Evolutionary conservation across 2,329 filamentous ascomycete genomes (phyloP).

Genomic region (Metarhizium guizhouense): DNA sequence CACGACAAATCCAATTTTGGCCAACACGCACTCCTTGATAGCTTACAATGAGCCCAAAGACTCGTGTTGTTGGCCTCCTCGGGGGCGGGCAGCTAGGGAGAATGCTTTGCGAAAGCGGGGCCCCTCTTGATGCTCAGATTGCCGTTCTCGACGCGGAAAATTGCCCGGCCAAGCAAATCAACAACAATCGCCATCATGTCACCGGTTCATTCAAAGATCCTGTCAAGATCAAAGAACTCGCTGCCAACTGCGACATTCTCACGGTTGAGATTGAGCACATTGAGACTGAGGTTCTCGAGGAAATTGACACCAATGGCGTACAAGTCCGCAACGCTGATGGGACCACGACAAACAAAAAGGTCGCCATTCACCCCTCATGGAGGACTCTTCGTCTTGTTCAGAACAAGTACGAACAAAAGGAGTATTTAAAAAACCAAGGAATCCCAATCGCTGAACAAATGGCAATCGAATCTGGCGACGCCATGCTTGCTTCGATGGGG

Average conservation of each 20-base stretch:
- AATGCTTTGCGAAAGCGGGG: slow-evolving; percentile 87
- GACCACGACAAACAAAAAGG: slow-evolving; percentile 28
- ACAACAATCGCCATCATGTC: slow-evolving; percentile 64
- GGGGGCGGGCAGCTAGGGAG: slow-evolving; percentile 72
- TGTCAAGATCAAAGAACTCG: slow-evolving; percentile 70
- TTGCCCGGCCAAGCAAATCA: slow-evolving; percentile 79
- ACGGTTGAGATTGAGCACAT: slow-evolving; percentile 96
- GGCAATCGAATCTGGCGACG: slow-evolving; percentile 47
- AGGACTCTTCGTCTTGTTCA: slow-evolving; percentile 81
- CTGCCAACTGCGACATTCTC: slow-evolving; percentile 65
- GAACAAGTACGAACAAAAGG: slow-evolving; percentile 88
- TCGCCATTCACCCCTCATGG: slow-evolving; percentile 73
- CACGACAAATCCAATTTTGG: no score
- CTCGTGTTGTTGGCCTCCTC: slow-evolving; percentile 41
- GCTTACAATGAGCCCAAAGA: slow-evolving; percentile 9
- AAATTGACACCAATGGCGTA: slow-evolving; percentile 60
- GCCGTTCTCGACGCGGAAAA: slow-evolving; percentile 70
- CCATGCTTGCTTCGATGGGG: slow-evolving; percentile 51
- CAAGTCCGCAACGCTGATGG: slow-evolving; percentile 28
- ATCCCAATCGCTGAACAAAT: slow-evolving; percentile 67
- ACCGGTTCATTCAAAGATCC: slow-evolving; percentile 82
- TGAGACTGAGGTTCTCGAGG: slow-evolving; percentile 79
- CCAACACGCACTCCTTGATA: no score
- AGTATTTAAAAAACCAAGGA: slow-evolving; percentile 58
- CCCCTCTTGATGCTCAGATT: slow-evolving; percentile 63